phyloP scores from a whole-genome alignment of 345 rosid genomes.

The Gossypium turneri region DNA sequence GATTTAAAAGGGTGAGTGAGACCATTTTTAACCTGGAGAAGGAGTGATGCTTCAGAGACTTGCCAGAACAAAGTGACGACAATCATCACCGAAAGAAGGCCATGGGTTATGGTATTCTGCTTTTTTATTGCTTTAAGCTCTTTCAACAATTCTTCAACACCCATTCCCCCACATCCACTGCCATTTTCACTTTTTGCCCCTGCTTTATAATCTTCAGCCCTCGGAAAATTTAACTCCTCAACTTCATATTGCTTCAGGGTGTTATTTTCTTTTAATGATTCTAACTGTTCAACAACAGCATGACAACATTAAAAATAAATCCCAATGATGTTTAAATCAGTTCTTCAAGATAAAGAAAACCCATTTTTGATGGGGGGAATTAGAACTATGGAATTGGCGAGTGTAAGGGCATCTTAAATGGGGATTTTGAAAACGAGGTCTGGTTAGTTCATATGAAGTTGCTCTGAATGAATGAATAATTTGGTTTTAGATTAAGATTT shows the following conservation, averaged over 20 bases:
- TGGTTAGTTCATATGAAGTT: background rate
- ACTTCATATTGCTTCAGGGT: constrained; percentile 1
- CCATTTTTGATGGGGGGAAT: background rate
- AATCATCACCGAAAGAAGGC: constrained; percentile 64
- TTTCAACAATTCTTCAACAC: constrained; percentile 44
- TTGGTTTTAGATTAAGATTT: background rate
- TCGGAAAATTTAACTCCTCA: constrained; percentile 14
- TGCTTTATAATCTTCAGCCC: background rate
- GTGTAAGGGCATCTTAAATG: background rate
- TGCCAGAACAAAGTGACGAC: constrained; percentile 71
- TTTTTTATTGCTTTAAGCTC: constrained; percentile 54
- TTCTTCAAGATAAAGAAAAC: background rate
- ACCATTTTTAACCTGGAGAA: constrained; percentile 52
- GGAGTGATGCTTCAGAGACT: constrained; percentile 62
- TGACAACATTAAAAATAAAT: background rate
- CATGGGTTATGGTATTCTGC: constrained; percentile 68
- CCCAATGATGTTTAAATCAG: background rate
- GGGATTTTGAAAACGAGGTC: background rate
- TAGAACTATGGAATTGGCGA: background rate
- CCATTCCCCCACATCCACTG: constrained; percentile 5
- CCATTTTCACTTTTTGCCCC: background rate
- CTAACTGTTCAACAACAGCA: constrained; percentile 7
- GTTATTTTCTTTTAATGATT: constrained; percentile 8
- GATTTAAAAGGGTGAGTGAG: constrained; percentile 63
- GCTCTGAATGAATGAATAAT: background rate